Conservation (phyloP, 306 rosid genomes). For the Inga leiocalycina region DNA sequence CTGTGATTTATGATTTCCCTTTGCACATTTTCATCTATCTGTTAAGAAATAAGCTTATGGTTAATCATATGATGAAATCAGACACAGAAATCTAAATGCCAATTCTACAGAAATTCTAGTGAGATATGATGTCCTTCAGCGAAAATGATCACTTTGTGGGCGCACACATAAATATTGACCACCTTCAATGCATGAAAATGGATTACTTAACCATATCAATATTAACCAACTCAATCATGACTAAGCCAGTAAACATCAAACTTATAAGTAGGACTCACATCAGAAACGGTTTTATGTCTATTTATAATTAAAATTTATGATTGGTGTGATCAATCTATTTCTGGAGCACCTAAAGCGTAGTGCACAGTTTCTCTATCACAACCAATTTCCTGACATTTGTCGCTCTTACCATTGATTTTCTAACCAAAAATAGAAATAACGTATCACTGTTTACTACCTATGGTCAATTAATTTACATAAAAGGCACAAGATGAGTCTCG, state of each 20-base stretch:
- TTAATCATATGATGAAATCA: neutral
- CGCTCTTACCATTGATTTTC: neutral
- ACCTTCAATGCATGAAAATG: neutral
- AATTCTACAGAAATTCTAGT: neutral
- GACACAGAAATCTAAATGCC: neutral
- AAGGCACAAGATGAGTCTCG: neutral
- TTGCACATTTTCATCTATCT: constrained; percentile 23
- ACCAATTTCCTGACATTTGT: neutral
- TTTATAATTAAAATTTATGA: neutral
- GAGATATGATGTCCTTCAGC: neutral
- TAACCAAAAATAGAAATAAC: neutral
- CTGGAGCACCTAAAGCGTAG: neutral
- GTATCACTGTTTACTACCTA: neutral
- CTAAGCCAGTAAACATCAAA: neutral
- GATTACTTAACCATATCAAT: neutral
- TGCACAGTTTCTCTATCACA: neutral
- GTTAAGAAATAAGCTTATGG: neutral
- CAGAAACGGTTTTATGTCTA: neutral
- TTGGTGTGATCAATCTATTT: neutral
- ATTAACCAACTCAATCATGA: neutral
- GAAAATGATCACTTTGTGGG: neutral
- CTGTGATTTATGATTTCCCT: constrained; percentile 27
- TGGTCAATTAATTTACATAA: neutral
- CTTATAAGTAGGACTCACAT: neutral
- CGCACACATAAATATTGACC: neutral